phyloP scores from a whole-genome alignment of 345 rosid species.

The Camelina laxa region DNA sequence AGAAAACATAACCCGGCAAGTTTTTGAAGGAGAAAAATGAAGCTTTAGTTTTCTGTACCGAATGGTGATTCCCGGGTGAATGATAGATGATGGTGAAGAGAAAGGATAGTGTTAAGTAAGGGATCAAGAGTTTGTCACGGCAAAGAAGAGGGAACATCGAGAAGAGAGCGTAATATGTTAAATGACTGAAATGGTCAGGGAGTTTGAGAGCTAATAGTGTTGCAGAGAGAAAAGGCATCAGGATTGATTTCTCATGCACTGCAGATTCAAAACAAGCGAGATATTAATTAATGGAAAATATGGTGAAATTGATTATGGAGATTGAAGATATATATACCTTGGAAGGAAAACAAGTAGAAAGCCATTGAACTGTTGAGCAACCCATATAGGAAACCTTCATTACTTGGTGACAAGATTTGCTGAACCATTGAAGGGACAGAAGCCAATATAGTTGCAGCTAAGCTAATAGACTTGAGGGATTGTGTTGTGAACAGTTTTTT shows the following conservation, averaged over 20 bases:
- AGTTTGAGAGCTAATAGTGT: conserved; percentile 72
- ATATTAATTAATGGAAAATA: neutral
- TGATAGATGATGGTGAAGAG: conserved; percentile 60
- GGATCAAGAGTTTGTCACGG: conserved; percentile 76
- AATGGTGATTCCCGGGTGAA: conserved; percentile 48
- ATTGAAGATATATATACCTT: conserved; percentile 56
- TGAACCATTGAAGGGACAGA: conserved; percentile 92
- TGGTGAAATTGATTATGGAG: neutral
- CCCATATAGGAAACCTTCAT: conserved; percentile 79
- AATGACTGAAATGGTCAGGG: conserved; percentile 54
- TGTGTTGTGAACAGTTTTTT: conserved; percentile 68
- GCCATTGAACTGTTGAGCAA: conserved; percentile 82
- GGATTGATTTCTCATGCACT: conserved; percentile 97
- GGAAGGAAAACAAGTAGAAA: conserved; percentile 89
- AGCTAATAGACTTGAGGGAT: conserved; percentile 64
- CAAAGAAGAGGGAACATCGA: conserved; percentile 91
- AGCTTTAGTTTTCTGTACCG: conserved; percentile 38
- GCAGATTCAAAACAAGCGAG: conserved; percentile 47
- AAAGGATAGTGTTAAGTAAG: conserved; percentile 57
- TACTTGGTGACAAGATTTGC: conserved; percentile 77
- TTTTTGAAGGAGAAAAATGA: conserved; percentile 30
- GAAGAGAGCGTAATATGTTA: conserved; percentile 73
- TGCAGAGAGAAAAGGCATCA: conserved; percentile 89
- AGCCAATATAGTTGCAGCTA: conserved; percentile 61
- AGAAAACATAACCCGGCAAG: conserved; percentile 35